A percentile compares a stretch with the other conserved stretches of the same genome.
Evolutionary conservation across 1,284 basidiomycete genomes (phyloP).

Genomic region (Ustilago sp.): DNA sequence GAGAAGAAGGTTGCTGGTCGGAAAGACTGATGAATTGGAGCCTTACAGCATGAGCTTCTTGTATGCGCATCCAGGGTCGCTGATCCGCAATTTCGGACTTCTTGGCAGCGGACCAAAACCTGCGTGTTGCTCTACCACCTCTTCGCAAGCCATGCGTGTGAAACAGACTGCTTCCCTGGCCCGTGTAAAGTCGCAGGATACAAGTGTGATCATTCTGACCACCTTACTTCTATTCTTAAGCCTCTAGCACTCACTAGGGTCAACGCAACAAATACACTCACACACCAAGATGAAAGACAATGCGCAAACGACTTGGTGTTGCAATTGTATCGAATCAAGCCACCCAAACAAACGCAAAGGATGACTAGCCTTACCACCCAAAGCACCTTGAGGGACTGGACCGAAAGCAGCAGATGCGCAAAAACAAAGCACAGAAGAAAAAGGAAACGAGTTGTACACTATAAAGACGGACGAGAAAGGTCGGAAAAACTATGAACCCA

Average conservation of each 20-base stretch:
- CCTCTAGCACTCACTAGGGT: too few relatives aligned
- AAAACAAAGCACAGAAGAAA: slow-evolving; percentile 19
- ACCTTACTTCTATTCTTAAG: neutral
- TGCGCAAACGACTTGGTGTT: slow-evolving; percentile 15
- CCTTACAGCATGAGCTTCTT: neutral
- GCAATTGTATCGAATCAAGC: slow-evolving; percentile 1
- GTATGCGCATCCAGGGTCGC: slow-evolving; percentile 7
- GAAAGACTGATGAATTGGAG: neutral
- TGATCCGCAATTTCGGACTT: neutral
- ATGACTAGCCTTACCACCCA: slow-evolving; percentile 48
- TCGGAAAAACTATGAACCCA: slow-evolving; percentile 16
- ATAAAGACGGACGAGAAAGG: slow-evolving; percentile 13
- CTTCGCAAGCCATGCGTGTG: neutral
- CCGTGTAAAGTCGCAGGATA: neutral
- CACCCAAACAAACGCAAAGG: slow-evolving; percentile 1
- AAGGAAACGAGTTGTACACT: slow-evolving; percentile 35
- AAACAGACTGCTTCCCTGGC: neutral
- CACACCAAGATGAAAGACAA: neutral
- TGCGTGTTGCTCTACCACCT: neutral
- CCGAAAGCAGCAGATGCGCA: slow-evolving; percentile 3
- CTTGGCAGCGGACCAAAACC: neutral
- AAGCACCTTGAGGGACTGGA: neutral
- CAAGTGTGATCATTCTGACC: neutral
- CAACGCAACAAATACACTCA: neutral
- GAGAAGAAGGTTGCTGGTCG: neutral